Evolutionary conservation across 2,329 filamentous ascomycete genomes (phyloP).

Genomic region (Cladosporium sp.): DNA sequence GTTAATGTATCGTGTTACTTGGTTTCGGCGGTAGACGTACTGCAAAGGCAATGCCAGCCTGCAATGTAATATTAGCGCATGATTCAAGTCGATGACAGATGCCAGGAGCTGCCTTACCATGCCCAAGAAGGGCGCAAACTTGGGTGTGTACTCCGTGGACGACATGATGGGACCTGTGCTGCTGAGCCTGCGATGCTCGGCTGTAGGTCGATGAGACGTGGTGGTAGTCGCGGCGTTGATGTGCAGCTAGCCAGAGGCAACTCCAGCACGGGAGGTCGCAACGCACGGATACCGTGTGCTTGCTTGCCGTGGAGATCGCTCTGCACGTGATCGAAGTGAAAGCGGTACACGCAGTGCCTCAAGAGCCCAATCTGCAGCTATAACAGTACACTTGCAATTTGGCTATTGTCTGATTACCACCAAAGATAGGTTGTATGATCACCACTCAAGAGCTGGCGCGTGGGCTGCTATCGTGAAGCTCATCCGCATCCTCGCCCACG

Average conservation of each 20-base stretch:
- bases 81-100: background rate
- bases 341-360: background rate
- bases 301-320: background rate
- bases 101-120: conserved; percentile 59
- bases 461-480: too few relatives aligned
- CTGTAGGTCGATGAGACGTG: background rate
- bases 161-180: background rate
- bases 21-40: conserved; percentile 31
- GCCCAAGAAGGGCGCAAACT: conserved; percentile 83
- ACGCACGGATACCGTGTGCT: background rate
- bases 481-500: too few relatives aligned
- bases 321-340: conserved; percentile 3
- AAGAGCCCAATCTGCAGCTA: too few relatives aligned
- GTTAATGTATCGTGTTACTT: background rate
- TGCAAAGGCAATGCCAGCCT: conserved; percentile 74
- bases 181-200: background rate
- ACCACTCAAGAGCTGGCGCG: too few relatives aligned
- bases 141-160: conserved; percentile 49
- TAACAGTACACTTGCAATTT: too few relatives aligned
- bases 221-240: background rate
- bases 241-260: background rate
- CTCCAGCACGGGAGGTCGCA: background rate
- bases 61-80: conserved; percentile 33
- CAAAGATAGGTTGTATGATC: too few relatives aligned
- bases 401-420: too few relatives aligned